Percentiles rank a stretch among this genome's conserved stretches.
phyloP scores from a whole-genome alignment of 2,329 filamentous ascomycete genomes.

The Curvularia eragrostidis region DNA sequence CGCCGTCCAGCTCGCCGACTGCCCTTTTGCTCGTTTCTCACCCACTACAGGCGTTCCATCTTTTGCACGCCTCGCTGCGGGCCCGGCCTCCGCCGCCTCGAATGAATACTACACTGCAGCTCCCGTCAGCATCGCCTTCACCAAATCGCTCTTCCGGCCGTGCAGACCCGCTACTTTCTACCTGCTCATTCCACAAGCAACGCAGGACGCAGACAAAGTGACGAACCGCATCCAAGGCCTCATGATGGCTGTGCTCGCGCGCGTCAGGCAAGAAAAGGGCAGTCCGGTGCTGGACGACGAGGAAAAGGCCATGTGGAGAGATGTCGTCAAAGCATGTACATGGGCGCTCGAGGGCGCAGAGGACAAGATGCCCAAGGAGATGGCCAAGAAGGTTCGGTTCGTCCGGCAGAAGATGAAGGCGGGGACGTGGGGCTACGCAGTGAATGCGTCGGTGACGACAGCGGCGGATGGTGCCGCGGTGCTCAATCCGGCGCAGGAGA shows the following conservation, averaged over 20 bases:
- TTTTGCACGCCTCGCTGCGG: constrained; percentile 38
- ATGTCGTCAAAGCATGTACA: constrained; percentile 30
- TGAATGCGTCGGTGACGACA: constrained; percentile 2
- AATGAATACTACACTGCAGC: constrained; percentile 28
- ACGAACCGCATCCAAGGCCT: constrained; percentile 37
- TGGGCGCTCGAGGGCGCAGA: constrained; percentile 37
- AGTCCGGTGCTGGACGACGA: constrained; percentile 23
- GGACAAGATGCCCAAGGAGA: constrained; percentile 35
- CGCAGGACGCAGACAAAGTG: constrained; percentile 25
- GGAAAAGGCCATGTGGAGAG: constrained; percentile 35
- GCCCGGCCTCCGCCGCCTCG: constrained; percentile 25
- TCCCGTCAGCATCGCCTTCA: constrained; percentile 32
- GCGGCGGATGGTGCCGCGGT: background rate
- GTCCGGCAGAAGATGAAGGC: constrained; percentile 32
- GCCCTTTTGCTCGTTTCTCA: constrained; percentile 30
- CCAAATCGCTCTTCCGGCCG: constrained; percentile 21
- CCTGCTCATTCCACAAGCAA: constrained; percentile 28
- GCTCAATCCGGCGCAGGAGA: background rate
- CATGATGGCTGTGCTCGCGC: constrained; percentile 43
- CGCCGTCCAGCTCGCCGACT: constrained; percentile 37
- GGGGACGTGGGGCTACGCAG: constrained; percentile 34
- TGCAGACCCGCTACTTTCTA: constrained; percentile 26
- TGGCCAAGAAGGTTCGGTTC: constrained; percentile 35
- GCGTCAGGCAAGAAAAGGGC: constrained; percentile 32
- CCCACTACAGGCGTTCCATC: constrained; percentile 20